Evolutionary conservation across 768 basidiomycete species (phyloP).

Genomic region (Trametes villosa): DNA sequence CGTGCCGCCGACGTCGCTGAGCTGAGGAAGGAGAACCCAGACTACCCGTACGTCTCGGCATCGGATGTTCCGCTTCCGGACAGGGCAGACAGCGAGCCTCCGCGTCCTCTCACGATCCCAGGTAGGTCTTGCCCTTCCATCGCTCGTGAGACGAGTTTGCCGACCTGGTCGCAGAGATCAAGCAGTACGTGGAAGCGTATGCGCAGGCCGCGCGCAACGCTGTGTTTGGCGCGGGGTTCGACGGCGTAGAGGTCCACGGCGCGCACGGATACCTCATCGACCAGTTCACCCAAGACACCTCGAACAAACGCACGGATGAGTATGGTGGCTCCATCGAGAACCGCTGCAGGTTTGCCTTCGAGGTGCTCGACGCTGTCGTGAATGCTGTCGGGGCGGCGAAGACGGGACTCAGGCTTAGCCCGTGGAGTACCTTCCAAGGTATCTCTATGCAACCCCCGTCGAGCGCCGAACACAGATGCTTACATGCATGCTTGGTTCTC

Average conservation of each 20-base stretch:
- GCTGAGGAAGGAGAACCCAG: constrained; percentile 42
- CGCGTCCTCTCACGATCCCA: constrained; percentile 30
- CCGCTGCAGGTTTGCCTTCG: constrained; percentile 48
- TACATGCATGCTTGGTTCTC: not conserved
- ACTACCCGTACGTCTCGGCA: constrained; percentile 25
- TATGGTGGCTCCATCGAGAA: constrained; percentile 57
- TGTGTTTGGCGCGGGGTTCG: constrained; percentile 35
- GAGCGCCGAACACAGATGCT: not conserved
- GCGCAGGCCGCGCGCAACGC: constrained; percentile 31
- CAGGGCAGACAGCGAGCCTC: not conserved
- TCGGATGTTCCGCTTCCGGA: constrained; percentile 27
- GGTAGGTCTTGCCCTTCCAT: constrained; percentile 1
- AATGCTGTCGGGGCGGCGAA: constrained; percentile 46
- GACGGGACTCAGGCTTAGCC: constrained; percentile 43
- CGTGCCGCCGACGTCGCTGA: constrained; percentile 40
- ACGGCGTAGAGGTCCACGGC: constrained; percentile 35
- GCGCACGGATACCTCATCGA: constrained; percentile 41
- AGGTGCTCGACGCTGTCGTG: constrained; percentile 45
- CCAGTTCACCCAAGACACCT: constrained; percentile 45
- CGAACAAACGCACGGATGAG: constrained; percentile 49
- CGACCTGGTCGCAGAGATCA: constrained; percentile 28
- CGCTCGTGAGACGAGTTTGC: not conserved
- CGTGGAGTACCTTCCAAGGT: constrained; percentile 41
- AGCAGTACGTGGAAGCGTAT: constrained; percentile 41
- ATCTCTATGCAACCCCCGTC: constrained; percentile 34